A percentile compares a stretch with the other conserved stretches of the same genome.
Conservation (phyloP, 2,329 filamentous ascomycete species). For the Colletotrichum sp. region DNA sequence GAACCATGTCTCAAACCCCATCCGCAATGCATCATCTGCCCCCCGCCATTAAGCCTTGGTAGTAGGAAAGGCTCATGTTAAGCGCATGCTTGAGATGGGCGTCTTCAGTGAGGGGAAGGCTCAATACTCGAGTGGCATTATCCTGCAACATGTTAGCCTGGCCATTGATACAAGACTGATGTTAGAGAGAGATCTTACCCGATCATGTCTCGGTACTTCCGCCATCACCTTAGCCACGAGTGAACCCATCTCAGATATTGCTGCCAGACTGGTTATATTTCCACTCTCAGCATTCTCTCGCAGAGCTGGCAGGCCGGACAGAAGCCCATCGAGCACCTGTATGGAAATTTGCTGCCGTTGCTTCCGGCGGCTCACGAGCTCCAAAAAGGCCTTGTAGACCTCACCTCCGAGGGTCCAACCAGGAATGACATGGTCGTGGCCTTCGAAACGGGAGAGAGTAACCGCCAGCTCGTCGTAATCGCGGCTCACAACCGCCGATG, state of each 20-base stretch:
- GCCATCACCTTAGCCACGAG: constrained; percentile 72
- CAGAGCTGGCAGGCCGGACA: constrained; percentile 61
- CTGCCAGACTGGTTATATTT: constrained; percentile 66
- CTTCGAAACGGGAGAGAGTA: constrained; percentile 75
- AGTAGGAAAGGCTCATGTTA: constrained; percentile 73
- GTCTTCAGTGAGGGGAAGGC: constrained; percentile 74
- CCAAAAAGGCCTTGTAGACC: constrained; percentile 72
- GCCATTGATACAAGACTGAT: neutral
- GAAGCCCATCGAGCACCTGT: constrained; percentile 59
- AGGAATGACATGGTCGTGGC: constrained; percentile 63
- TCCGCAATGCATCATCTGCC: neutral
- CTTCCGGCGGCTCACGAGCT: constrained; percentile 49
- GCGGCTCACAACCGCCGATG: constrained; percentile 79
- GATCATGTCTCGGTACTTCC: constrained; percentile 57
- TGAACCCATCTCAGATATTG: constrained; percentile 81
- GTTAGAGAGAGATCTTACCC: constrained; percentile 48
- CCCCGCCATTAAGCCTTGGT: constrained; percentile 64
- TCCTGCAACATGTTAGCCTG: constrained; percentile 36
- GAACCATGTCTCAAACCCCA: neutral
- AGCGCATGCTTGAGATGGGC: constrained; percentile 73
- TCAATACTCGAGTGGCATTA: constrained; percentile 55
- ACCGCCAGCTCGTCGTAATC: constrained; percentile 74
- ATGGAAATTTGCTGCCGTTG: constrained; percentile 45
- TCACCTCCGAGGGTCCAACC: constrained; percentile 83
- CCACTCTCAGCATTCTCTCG: constrained; percentile 44